Conservation (phyloP, 768 basidiomycete species). For the Pseudohyphozyma bogoriensis region DNA sequence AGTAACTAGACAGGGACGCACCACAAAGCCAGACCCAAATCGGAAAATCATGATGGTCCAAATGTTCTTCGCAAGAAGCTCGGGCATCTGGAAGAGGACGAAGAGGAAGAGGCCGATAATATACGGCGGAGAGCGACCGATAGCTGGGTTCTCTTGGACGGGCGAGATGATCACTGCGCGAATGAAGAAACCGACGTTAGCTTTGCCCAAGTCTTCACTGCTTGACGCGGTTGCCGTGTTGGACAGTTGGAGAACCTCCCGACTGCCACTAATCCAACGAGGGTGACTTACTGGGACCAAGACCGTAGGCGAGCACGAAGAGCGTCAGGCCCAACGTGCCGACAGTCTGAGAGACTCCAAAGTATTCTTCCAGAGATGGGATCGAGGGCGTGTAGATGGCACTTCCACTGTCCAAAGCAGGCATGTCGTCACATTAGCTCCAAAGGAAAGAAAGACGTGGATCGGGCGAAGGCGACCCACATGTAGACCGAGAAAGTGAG, state of each 20-base stretch:
- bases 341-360: slow-evolving; percentile 13
- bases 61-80: too few species aligned
- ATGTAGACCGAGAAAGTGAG: slow-evolving; percentile 34
- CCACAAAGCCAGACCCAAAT: too few species aligned
- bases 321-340: slow-evolving; percentile 37
- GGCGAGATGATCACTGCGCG: slow-evolving; percentile 31
- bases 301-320: slow-evolving; percentile 34
- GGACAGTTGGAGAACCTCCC: too few species aligned
- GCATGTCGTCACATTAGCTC: background rate
- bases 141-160: slow-evolving; percentile 37
- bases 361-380: slow-evolving; percentile 17
- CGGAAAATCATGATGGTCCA: too few species aligned
- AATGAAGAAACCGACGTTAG: too few species aligned
- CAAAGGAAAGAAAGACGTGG: background rate
- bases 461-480: background rate
- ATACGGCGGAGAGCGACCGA: slow-evolving; percentile 39
- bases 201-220: too few species aligned
- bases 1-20: too few species aligned
- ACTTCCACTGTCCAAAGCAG: slow-evolving; percentile 6
- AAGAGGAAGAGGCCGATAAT: slow-evolving; percentile 39
- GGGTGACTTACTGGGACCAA: slow-evolving; percentile 33
- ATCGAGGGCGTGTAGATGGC: slow-evolving; percentile 16
- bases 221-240: too few species aligned
- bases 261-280: too few species aligned
- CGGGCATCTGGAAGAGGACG: slow-evolving; percentile 37